Base-by-base conservation (phyloP, 805 yeast genomes). In the Wickerhamiella australiensis region DNA sequence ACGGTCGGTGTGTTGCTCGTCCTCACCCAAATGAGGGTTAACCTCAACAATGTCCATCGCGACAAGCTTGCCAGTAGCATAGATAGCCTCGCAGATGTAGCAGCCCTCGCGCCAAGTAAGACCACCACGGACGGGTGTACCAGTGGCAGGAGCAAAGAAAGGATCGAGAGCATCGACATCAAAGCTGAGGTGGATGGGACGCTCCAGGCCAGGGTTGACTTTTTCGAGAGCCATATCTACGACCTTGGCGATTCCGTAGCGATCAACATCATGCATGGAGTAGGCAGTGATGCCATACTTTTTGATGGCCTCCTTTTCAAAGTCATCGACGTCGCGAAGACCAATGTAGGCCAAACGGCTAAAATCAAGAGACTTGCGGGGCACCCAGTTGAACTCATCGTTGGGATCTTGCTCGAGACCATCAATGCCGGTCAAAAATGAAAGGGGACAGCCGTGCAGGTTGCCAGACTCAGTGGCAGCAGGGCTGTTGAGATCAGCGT, bases 121-220 rank as follows among this genome's bases (percentile, higher is more conserved):
- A 3, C 98, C 98, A 56, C 97, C 97, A 65, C 95, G 80, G 13
- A 90, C 98, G 40, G 96, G 90, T 1, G 98, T 92, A 49, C 98
- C 98, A 1, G 98, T 90, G 36, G 96, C 95, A 17, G 96, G 96
- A 12, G 92, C 96, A 62, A 72, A 87, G 54, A 79, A 74, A 44
- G 97, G 97, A 67, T 90, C 98, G 52, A 92, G 81, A 40, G 96
- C 96, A 67, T 90, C 98, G 41, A 90, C 96, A 63, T 90, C 98
- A 64, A 88, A 90, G 23, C 94, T 82, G 56, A 92, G 68, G 70
- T 90, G 96, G 54, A 92, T 74, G 46, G 98, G 97, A 12, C 75
- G 67, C 49, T 74, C 69, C 18, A 78, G 74, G 49, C 76, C 73
- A 13, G 94, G 95, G 66, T 83, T 83, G 58, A 92, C 71, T 25